These are phyloP conservation scores for Psilocybe cubensis DNA, from an alignment of 768 basidiomycete species.

Conservation along the genomic window DNA sequence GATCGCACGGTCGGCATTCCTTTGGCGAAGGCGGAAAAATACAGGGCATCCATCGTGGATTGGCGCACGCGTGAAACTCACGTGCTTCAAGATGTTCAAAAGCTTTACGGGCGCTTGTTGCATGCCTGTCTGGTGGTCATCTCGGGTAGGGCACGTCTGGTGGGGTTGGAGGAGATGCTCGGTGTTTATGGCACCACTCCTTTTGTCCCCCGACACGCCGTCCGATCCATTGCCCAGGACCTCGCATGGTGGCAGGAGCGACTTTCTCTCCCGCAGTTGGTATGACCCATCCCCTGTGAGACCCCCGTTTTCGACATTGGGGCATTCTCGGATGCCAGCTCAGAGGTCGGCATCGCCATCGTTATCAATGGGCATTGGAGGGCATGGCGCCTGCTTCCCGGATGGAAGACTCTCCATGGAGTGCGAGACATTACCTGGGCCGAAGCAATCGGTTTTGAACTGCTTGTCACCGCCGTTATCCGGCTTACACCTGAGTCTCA, in stretches of 20 bases:
- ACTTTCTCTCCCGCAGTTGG: constrained; percentile 13
- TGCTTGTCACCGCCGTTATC: constrained; percentile 23
- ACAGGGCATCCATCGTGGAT: constrained; percentile 24
- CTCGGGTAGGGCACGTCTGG: constrained; percentile 42
- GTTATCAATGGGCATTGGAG: constrained; percentile 30
- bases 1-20: constrained; percentile 17
- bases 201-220: constrained; percentile 29
- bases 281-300: constrained; percentile 31
- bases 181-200: constrained; percentile 27
- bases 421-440: constrained; percentile 48
- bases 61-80: constrained; percentile 30
- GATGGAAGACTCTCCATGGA: constrained; percentile 9
- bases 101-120: constrained; percentile 42
- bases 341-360: constrained; percentile 37
- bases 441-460: constrained; percentile 45
- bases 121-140: constrained; percentile 34
- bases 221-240: constrained; percentile 19
- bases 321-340: constrained; percentile 49
- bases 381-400: constrained; percentile 28
- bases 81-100: constrained; percentile 34
- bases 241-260: constrained; percentile 36
- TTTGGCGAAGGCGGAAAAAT: constrained; percentile 23
- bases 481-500: neutral
- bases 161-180: constrained; percentile 40
- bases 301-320: constrained; percentile 23